A percentile compares a stretch with the other conserved stretches of the same genome.
These are phyloP conservation scores for Globisporangium yorkense DNA, from an alignment of 352 stramenopile species.

Conservation along the genomic window DNA sequence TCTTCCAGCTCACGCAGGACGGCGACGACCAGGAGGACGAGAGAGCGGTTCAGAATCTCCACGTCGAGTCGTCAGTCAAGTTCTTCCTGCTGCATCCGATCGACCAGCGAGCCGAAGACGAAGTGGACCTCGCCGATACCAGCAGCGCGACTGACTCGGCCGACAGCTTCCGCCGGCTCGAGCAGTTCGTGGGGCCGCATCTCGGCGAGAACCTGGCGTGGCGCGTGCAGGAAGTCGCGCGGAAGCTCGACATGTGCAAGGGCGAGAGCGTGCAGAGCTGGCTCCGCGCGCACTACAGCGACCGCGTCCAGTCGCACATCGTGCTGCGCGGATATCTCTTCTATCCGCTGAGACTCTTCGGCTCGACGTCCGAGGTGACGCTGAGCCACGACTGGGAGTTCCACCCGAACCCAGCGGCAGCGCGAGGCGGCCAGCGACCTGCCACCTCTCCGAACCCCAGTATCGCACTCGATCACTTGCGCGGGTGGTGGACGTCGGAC, in stretches of 20 bases:
- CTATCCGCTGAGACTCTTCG: conserved; percentile 44
- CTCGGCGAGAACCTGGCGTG: conserved; percentile 69
- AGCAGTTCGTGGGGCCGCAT: conserved; percentile 70
- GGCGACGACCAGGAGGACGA: conserved; percentile 11
- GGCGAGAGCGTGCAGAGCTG: conserved; percentile 47
- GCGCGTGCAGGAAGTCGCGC: conserved; percentile 55
- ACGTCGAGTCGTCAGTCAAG: conserved; percentile 79
- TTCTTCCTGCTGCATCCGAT: conserved; percentile 65
- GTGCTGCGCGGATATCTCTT: conserved; percentile 63
- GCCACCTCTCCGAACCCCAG: conserved; percentile 8
- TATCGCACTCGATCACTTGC: conserved; percentile 42
- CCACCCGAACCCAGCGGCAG: conserved; percentile 22
- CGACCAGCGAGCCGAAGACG: not conserved
- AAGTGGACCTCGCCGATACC: too few relatives aligned
- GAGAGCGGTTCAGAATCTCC: conserved; percentile 11
- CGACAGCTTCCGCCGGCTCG: conserved; percentile 22
- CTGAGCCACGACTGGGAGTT: conserved; percentile 40
- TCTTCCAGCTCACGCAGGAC: conserved; percentile 33
- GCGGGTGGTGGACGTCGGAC: conserved; percentile 63
- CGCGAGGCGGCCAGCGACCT: not conserved
- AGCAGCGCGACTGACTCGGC: not conserved
- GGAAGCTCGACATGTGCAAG: conserved; percentile 57
- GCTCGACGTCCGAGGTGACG: conserved; percentile 37
- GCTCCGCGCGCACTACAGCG: conserved; percentile 45
- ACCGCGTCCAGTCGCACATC: conserved; percentile 47